These are phyloP conservation scores for Coemansia javaensis DNA, from an alignment of 192 early-diverging fungal species.

Conservation along the genomic window DNA sequence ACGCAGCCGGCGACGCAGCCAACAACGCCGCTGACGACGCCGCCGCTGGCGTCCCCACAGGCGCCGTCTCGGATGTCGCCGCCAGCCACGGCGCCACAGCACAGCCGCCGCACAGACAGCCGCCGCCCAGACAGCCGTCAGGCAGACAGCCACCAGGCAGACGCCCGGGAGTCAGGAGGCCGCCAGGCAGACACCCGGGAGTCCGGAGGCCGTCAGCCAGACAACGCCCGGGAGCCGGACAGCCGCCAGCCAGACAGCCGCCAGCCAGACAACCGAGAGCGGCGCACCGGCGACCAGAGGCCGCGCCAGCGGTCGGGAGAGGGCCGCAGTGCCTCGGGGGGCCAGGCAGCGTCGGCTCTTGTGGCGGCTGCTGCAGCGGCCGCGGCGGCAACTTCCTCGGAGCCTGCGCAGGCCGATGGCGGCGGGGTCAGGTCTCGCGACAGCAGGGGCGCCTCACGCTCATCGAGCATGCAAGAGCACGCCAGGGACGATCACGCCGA, in stretches of 20 bases:
- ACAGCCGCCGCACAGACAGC: no score
- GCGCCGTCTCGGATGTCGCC: no score
- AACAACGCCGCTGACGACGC: conserved; percentile 3
- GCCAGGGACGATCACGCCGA: background rate
- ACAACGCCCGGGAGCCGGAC: background rate
- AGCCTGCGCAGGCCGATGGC: background rate
- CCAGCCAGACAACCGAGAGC: no score
- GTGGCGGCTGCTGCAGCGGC: conserved; percentile 9
- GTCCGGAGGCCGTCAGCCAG: no score
- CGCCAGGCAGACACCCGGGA: no score
- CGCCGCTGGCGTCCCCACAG: no score
- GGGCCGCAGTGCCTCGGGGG: conserved; percentile 11
- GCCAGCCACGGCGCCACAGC: no score
- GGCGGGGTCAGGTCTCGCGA: no score
- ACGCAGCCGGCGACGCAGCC: conserved; percentile 2
- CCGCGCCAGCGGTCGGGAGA: conserved; percentile 3
- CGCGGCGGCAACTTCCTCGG: conserved; percentile 8
- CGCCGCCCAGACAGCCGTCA: no score
- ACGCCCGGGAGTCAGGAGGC: no score
- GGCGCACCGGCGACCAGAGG: conserved; percentile 2
- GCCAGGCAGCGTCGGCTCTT: conserved; percentile 10
- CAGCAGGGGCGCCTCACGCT: background rate
- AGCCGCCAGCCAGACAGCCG: background rate
- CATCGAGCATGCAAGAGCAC: background rate
- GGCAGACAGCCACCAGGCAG: no score